Evolutionary conservation across 2,329 filamentous ascomycete species (phyloP), one percentile per base, ranked within the genome.

Genomic region (Hypocrella siamensis): DNA sequence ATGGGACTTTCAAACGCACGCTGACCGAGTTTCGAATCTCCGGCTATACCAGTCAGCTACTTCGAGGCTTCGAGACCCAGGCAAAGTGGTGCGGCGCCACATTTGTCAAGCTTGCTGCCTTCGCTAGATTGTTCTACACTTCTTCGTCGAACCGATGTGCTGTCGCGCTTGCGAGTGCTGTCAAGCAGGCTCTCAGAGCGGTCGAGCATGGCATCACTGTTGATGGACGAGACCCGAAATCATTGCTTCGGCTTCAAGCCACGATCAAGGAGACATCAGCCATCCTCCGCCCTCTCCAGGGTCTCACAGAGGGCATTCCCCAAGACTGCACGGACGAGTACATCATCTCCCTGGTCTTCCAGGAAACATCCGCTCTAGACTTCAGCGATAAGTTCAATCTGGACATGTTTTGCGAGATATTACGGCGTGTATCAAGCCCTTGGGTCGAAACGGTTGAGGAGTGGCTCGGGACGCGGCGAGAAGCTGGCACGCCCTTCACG

Each of bases 391-490:
- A 60, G 10, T 67, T 72, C 35, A 53, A 85, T 16, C 67, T 70
- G 15, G 63, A 68, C 16, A 65, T 82, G 19, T 66, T 83, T 45
- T 67, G 75, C 12, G 72, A 83, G 38, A 62, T 88, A 1, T 51
- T 90, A 12, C 59, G 63, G 28, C 61, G 67, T 25, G 71, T 78
- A 2, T 72, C 72, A 2, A 54, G 56, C 18, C 79, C 79, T 1
- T 85, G 77, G 70, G 56, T 80, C 7, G 65, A 74, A 32, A 67
- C 76, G 31, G 60, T 79, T 6, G 68, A 78, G 40, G 72, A 76
- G 44, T 90, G 82, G 81, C 71, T 86, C 37, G 83, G 83, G 0
- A 65, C 82, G 9, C 65, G 60, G 37, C 56, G 60, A 3, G 74
- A 79, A 40, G 56, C 63, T 22, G 67, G 70, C 1, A 54, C 69